Evolutionary conservation across 2,329 filamentous ascomycete genomes (phyloP).

Genomic region (Penicillium sp.): DNA sequence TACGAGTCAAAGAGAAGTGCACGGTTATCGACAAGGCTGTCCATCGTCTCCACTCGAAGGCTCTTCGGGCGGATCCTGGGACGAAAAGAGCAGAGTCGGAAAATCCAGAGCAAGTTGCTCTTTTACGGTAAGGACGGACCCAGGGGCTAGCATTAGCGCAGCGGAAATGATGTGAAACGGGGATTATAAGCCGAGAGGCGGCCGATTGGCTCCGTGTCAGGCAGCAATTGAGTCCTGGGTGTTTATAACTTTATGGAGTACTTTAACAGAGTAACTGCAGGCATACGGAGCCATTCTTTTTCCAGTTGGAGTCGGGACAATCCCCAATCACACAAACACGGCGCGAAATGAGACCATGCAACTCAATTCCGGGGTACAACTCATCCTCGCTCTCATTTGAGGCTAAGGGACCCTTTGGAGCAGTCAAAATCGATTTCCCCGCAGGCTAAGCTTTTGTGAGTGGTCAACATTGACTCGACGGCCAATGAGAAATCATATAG

Average conservation of each 20-base stretch:
- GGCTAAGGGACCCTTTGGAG: background rate
- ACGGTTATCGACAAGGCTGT: background rate
- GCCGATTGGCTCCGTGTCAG: slow-evolving; percentile 4
- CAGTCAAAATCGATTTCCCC: slow-evolving; percentile 2
- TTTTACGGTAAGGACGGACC: slow-evolving; percentile 1
- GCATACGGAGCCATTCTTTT: background rate
- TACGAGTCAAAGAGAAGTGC: background rate
- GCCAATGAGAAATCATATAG: background rate
- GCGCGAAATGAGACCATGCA: slow-evolving; percentile 6
- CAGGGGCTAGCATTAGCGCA: background rate
- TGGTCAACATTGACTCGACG: background rate
- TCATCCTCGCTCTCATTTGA: background rate
- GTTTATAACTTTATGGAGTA: background rate
- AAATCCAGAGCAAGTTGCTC: background rate
- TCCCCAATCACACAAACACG: slow-evolving; percentile 4
- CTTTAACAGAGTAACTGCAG: slow-evolving; percentile 1
- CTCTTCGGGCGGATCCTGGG: background rate
- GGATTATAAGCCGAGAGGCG: slow-evolving; percentile 8
- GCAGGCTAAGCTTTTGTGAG: slow-evolving; percentile 15
- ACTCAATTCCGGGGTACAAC: background rate
- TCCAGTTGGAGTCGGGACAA: background rate
- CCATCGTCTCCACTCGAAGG: background rate
- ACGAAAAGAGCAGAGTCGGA: background rate
- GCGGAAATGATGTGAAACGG: slow-evolving; percentile 9
- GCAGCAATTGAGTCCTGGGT: background rate